Evolutionary conservation across 768 basidiomycete genomes (phyloP), one percentile per base, ranked within the genome.

Genomic region (Panaeolus papilionaceus): DNA sequence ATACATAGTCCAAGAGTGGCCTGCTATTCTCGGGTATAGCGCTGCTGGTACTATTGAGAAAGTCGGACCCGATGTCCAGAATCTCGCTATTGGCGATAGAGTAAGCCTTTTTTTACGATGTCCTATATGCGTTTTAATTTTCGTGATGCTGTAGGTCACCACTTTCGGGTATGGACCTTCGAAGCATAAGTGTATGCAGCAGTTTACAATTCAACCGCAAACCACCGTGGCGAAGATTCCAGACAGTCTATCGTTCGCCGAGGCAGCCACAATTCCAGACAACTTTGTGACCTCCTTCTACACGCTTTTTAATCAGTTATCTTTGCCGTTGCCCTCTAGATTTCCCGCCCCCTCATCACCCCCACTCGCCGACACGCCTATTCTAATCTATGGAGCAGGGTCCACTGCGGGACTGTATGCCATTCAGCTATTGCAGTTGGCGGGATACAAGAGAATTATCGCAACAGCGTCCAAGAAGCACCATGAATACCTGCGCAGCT

Each of bases 301-400:
- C 70, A 80, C 81, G 6, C 67, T 84, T 7, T 82, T 83, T 69
- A 78, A 77, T 54, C 77, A 79, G 45, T 72, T 86, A 16, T 74
- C 71, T 6, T 72, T 84, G 26, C 81, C 82, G 11, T 38, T 76
- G 9, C 79, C 82, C 10, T 61, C 72, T 0, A 71, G 73, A 3
- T 79, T 81, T 66, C 80, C 82, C 0, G 68, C 76, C 0, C 65
- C 72, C 0, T 66, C 67, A 0, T 37, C 77, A 23, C 80, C 82
- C 14, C 75, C 76, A 26, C 67, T 74, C 23, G 74, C 77, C 2
- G 66, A 74, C 20, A 71, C 70, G 0, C 79, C 84, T 0, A 81
- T 86, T 63, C 76, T 85, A 1, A 71, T 85, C 23, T 85, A 84
- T 66, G 84, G 84, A 37, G 83, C 79, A 12, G 82, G 83, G 3